Evolutionary conservation across 2,329 filamentous ascomycete species (phyloP).

Genomic region (Fusarium sp.): DNA sequence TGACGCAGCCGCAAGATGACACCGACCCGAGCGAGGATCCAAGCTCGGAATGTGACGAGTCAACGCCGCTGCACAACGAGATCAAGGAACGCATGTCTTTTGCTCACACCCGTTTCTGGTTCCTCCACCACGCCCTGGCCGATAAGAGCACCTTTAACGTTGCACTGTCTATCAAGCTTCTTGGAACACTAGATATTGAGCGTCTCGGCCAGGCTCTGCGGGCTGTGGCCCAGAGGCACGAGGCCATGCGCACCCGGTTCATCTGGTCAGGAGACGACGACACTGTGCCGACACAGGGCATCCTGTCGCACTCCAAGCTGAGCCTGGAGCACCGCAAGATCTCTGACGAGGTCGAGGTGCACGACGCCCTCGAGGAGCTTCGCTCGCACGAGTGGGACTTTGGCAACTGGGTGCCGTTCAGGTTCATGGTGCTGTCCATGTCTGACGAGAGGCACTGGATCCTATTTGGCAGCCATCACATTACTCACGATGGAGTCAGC

Average conservation of each 20-base stretch:
- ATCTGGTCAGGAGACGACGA: neutral
- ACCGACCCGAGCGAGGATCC: no score
- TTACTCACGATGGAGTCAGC: conserved; percentile 10
- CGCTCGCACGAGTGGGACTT: neutral
- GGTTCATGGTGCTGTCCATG: neutral
- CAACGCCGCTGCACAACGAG: neutral
- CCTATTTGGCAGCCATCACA: conserved; percentile 9
- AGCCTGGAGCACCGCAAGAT: neutral
- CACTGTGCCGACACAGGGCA: neutral
- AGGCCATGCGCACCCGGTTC: neutral
- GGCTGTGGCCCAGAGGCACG: neutral
- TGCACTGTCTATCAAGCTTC: neutral
- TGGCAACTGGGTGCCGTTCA: neutral
- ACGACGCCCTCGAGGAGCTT: no score
- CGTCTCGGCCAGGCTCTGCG: no score
- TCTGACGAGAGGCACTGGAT: conserved; percentile 6
- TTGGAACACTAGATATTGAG: no score
- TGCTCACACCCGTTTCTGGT: conserved; percentile 55
- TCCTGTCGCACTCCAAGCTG: neutral
- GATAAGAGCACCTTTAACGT: conserved; percentile 53
- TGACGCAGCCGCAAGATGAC: no score
- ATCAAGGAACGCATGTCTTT: conserved; percentile 48
- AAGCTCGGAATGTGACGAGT: no score
- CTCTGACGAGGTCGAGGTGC: neutral
- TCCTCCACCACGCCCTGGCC: conserved; percentile 46